Evolutionary conservation across 1,139 yeast species (phyloP), one percentile per base, ranked within the genome.

Genomic region (Suhomyces terraborum): DNA sequence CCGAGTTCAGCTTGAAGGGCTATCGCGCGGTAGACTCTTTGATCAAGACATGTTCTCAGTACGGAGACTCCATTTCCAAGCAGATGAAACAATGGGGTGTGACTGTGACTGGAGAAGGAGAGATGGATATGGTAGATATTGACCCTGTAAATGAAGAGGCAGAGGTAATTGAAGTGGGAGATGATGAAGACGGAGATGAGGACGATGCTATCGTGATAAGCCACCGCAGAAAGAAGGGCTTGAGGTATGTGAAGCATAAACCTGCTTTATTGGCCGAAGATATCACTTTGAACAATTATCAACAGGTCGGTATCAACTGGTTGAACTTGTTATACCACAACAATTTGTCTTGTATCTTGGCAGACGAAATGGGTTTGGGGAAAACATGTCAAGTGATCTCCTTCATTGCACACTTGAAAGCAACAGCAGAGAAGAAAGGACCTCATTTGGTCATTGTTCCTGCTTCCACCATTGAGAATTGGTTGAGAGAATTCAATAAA

Each of bases 281-380:
- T 17, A 73, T 88, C 22, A 79, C 77, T 30, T 70, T 93, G 53
- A 93, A 93, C 56, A 83, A 81, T 55, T 93, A 93, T 61, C 98
- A 93, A 67, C 93, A 89, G 55, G 95, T 93, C 14, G 99, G 99
- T 37, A 69, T 94, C 41, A 93, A 93, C 60, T 94, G 99, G 99
- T 70, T 94, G 41, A 77, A 84, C 50, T 63, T 93, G 41, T 70
- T 94, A 28, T 93, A 91, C 61, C 80, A 79, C 45, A 80, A 86
- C 55, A 77, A 80, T 18, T 71, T 93, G 43, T 88, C 97, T 7
- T 91, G 98, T 66, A 93, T 93, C 44, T 70, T 93, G 36, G 99
- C 98, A 0, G 99, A 93, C 65, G 99, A 93, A 62, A 89, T 91
- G 98, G 98, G 98, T 9, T 70, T 93, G 38, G 98, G 98, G 43